Evolutionary conservation across 2,329 filamentous ascomycete species (phyloP), one percentile per base, ranked within the genome.

Genomic region (Epichloe sp.): DNA sequence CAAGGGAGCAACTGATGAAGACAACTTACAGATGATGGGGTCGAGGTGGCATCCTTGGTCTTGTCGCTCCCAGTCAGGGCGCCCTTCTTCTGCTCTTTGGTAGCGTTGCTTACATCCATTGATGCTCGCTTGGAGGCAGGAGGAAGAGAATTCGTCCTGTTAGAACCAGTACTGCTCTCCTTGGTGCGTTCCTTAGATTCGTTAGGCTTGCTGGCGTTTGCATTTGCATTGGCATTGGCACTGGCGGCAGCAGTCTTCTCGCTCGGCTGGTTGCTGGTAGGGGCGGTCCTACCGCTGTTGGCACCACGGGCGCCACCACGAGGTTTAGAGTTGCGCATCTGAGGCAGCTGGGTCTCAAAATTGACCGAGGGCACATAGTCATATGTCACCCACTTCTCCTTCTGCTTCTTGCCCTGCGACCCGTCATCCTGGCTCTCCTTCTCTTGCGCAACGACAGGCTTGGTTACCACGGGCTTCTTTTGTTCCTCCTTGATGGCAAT

Each of bases 321-420:
- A 43, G 73, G 68, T 56, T 76, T 78, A 35, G 72, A 64, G 50
- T 70, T 69, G 55, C 76, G 74, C 58, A 69, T 63, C 44, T 68
- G 69, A 14, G 83, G 81, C 41, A 95, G 67, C 31, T 86, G 88
- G 0, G 93, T 96, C 64, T 88, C 85, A 68, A 95, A 97, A 52
- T 83, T 83, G 47, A 93, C 88, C 14, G 81, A 85, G 8, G 89
- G 91, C 12, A 87, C 88, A 61, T 90, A 91, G 36, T 84, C 80
- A 52, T 96, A 79, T 1, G 82, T 78, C 53, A 87, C 82, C 91
- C 93, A 97, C 62, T 89, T 87, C 60, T 86, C 82, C 72, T 94
- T 94, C 76, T 83, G 66, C 72, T 79, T 59, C 61, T 77, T 78
- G 47, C 62, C 60, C 53, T 70, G 59, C 19, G 58, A 56, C 58